Evolutionary conservation across 2,329 filamentous ascomycete genomes (phyloP).

Genomic region (Fusarium coicis): DNA sequence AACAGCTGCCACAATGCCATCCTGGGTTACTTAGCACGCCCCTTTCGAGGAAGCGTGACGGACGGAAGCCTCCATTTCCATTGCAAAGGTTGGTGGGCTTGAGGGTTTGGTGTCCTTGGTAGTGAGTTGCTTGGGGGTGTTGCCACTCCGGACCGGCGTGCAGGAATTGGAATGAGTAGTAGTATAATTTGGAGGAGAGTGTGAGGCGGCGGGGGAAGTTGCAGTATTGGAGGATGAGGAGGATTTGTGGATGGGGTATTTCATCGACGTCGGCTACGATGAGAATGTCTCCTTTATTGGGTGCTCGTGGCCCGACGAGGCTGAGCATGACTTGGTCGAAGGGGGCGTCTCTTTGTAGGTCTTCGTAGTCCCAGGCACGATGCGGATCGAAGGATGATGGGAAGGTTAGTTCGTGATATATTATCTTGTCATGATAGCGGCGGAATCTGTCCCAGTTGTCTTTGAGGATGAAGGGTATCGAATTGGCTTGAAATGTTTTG

Average conservation of each 20-base stretch:
- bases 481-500: constrained; percentile 65
- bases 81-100: constrained; percentile 65
- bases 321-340: constrained; percentile 64
- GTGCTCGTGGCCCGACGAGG: constrained; percentile 54
- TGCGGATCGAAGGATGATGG: constrained; percentile 52
- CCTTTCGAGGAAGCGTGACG: constrained; percentile 54
- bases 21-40: constrained; percentile 59
- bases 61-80: constrained; percentile 54
- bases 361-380: constrained; percentile 61
- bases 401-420: constrained; percentile 64
- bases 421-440: constrained; percentile 67
- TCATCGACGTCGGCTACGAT: constrained; percentile 71
- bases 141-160: constrained; percentile 56
- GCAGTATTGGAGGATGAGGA: constrained; percentile 62
- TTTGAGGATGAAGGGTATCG: constrained; percentile 64
- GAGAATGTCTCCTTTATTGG: constrained; percentile 62
- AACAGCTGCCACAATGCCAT: constrained; percentile 73
- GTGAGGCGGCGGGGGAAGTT: constrained; percentile 63
- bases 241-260: constrained; percentile 62
- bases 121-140: constrained; percentile 70
- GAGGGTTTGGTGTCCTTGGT: constrained; percentile 56
- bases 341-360: constrained; percentile 65
- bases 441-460: constrained; percentile 63
- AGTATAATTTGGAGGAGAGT: constrained; percentile 63
- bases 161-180: constrained; percentile 67